Evolutionary conservation across 2,329 filamentous ascomycete genomes (phyloP).

Genomic region (Fusarium euwallaceae): DNA sequence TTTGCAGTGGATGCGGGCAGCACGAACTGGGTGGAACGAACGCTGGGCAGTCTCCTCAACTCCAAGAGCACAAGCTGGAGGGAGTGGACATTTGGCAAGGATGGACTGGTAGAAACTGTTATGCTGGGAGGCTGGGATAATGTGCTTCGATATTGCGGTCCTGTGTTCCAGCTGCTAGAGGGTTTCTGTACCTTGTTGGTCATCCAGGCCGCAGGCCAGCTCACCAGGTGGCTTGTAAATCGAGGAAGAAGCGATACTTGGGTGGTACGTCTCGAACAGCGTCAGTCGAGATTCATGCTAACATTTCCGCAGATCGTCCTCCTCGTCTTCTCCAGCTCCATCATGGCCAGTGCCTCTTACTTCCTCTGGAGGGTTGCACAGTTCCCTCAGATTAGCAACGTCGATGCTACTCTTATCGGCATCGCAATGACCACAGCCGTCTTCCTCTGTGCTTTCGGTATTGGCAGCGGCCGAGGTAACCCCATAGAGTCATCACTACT

Average conservation of each 20-base stretch:
- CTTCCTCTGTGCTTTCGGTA: constrained; percentile 93
- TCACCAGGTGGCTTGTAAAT: constrained; percentile 95
- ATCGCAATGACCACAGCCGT: constrained; percentile 92
- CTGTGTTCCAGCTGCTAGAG: constrained; percentile 93
- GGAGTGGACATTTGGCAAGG: constrained; percentile 90
- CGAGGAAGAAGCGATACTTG: constrained; percentile 93
- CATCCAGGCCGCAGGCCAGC: constrained; percentile 94
- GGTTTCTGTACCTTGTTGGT: constrained; percentile 97
- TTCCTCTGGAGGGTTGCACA: constrained; percentile 96
- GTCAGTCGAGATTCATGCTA: constrained; percentile 44
- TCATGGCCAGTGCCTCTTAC: constrained; percentile 94
- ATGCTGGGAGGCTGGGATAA: constrained; percentile 92
- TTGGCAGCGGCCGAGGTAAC: constrained; percentile 92
- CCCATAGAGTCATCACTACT: constrained; percentile 94
- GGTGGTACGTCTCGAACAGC: constrained; percentile 76
- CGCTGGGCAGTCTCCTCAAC: constrained; percentile 76
- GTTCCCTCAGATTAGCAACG: constrained; percentile 92
- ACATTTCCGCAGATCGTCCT: constrained; percentile 80
- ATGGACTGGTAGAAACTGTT: constrained; percentile 83
- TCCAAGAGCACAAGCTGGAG: constrained; percentile 74
- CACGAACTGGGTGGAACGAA: constrained; percentile 85
- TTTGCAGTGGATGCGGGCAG: constrained; percentile 91
- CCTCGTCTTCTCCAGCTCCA: constrained; percentile 86
- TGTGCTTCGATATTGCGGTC: constrained; percentile 88
- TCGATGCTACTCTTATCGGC: constrained; percentile 93